phyloP scores from a whole-genome alignment of 768 basidiomycete species.

The Lactarius sanguifluus region DNA sequence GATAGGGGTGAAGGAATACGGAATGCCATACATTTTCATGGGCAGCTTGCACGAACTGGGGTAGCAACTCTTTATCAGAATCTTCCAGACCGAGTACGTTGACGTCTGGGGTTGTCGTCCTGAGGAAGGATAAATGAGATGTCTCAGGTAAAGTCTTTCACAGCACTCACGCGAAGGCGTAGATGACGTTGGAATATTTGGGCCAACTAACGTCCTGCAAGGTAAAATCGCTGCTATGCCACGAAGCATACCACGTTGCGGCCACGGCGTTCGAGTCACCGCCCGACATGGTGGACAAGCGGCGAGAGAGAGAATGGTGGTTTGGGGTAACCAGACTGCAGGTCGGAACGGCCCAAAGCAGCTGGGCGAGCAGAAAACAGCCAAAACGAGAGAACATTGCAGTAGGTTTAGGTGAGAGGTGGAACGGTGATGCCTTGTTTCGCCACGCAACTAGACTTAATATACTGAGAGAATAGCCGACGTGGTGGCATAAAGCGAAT shows the following conservation, averaged over 20 bases:
- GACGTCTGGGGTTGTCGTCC: conserved; percentile 26
- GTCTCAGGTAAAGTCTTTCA: neutral
- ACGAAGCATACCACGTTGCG: conserved; percentile 58
- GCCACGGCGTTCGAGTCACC: conserved; percentile 35
- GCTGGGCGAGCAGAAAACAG: neutral
- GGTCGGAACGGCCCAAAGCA: neutral
- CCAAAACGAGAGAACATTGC: neutral
- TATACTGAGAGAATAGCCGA: neutral
- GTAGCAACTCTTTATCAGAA: conserved; percentile 32
- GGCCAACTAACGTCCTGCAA: conserved; percentile 50
- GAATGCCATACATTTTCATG: conserved; percentile 27
- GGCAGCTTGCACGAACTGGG: conserved; percentile 31
- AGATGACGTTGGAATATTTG: conserved; percentile 56
- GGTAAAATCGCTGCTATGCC: conserved; percentile 44
- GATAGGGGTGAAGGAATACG: neutral
- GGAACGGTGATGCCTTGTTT: neutral
- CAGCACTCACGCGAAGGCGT: conserved; percentile 61
- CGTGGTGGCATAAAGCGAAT: too few species aligned
- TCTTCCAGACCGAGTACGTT: conserved; percentile 31
- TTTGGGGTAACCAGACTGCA: neutral
- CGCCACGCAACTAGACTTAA: neutral
- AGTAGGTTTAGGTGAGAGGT: neutral
- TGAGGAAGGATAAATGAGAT: conserved; percentile 4
- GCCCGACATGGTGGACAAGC: neutral
- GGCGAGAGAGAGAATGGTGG: too few species aligned